Evolutionary conservation across 1,139 yeast species (phyloP), one percentile per base, ranked within the genome.

Genomic region (Nakaseomyces glabratus): DNA sequence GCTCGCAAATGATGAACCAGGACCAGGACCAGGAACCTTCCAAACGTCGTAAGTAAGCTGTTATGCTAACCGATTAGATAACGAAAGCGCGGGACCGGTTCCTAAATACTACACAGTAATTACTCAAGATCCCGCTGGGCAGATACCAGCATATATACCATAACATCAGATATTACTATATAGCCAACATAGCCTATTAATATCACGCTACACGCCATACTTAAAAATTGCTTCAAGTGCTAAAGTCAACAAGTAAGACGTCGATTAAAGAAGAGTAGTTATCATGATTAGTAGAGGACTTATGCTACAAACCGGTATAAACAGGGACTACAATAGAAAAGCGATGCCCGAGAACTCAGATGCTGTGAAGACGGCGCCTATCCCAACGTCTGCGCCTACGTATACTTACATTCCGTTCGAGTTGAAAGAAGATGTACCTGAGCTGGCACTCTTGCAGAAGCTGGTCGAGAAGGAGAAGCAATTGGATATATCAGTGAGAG

Each of bases 391-490:
- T 6, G 57, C 51, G 21, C 94, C 95, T 4, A 81, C 88, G 1
- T 93, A 82, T 51, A 67, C 76, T 31, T 69, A 73, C 24, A 72
- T 84, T 24, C 82, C 90, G 1, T 63, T 68, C 1, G 65, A 70
- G 21, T 62, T 86, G 36, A 73, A 71, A 45, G 65, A 68, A 24
- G 61, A 76, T 36, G 68, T 86, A 15, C 93, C 95, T 6, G 88
- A 82, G 48, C 76, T 85, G 24, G 73, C 69, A 11, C 65, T 76
- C 37, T 84, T 82, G 58, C 72, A 79, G 48, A 68, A 73, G 36
- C 64, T 90, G 33, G 71, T 73, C 42, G 85, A 81, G 8, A 82
- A 88, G 9, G 98, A 90, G 57, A 71, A 76, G 41, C 69, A 75
- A 41, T 62, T 90, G 28, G 97, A 90, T 57, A 73, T 90, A 39